A percentile compares a stretch with the other conserved stretches of the same genome.
phyloP scores from a whole-genome alignment of 1,284 basidiomycete species.

The Irpex lacteus region DNA sequence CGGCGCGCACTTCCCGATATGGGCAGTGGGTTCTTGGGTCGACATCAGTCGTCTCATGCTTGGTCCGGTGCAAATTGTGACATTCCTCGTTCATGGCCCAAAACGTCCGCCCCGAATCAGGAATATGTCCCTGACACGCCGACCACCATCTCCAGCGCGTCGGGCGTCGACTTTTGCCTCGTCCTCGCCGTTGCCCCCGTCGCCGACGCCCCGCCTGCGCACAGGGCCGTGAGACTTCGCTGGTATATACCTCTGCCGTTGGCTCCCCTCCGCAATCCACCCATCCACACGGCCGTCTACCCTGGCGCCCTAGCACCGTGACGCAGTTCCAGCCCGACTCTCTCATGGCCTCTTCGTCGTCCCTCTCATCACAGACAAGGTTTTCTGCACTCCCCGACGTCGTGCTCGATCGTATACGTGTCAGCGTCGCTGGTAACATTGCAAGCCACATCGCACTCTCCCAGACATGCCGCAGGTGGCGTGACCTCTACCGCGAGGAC shows the following conservation, averaged over 20 bases:
- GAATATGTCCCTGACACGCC: not conserved
- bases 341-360: not conserved
- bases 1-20: not conserved
- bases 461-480: constrained; percentile 24
- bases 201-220: not conserved
- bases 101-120: not conserved
- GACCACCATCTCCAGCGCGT: not conserved
- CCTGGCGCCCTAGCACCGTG: not conserved
- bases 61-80: not conserved
- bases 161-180: not conserved
- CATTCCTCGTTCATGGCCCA: not conserved
- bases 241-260: constrained; percentile 2
- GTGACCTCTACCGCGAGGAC: constrained; percentile 25
- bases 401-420: constrained; percentile 24
- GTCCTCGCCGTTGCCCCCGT: not conserved
- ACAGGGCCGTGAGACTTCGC: not conserved
- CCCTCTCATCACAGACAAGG: not conserved
- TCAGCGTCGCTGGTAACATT: constrained; percentile 19
- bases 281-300: not conserved
- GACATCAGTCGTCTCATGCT: not conserved
- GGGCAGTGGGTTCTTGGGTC: not conserved
- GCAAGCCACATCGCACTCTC: constrained; percentile 28
- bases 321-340: not conserved
- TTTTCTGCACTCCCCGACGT: constrained; percentile 16
- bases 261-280: not conserved